Evolutionary conservation across 2,329 filamentous ascomycete genomes (phyloP).

Genomic region (Metarhizium album): DNA sequence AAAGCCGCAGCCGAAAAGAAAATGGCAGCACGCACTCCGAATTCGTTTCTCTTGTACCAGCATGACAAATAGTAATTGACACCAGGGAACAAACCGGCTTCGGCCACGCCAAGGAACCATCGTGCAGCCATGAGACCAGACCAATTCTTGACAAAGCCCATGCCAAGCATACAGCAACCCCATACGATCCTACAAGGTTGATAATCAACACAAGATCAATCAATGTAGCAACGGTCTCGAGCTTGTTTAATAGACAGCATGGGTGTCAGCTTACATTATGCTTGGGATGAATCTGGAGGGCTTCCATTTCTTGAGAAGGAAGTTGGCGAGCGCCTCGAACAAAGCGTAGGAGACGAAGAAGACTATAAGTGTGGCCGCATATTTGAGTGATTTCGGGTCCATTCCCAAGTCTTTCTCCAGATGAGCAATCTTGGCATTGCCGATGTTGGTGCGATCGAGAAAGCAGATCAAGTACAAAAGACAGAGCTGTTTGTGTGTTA

Average conservation of each 20-base stretch:
- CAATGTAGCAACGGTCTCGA: not conserved
- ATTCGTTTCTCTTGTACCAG: conserved; percentile 73
- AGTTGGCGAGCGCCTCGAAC: conserved; percentile 69
- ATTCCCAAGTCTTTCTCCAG: conserved; percentile 32
- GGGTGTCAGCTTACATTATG: conserved; percentile 52
- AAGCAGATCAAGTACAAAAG: conserved; percentile 67
- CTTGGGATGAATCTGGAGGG: conserved; percentile 71
- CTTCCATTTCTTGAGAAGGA: conserved; percentile 64
- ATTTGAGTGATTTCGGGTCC: conserved; percentile 50
- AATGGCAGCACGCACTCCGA: conserved; percentile 68
- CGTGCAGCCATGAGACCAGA: conserved; percentile 54
- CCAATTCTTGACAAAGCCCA: conserved; percentile 56
- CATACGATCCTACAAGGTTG: conserved; percentile 38
- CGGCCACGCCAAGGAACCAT: conserved; percentile 62
- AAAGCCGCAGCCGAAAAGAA: conserved; percentile 79
- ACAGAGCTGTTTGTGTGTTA: conserved; percentile 36
- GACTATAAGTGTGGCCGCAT: conserved; percentile 66
- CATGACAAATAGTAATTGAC: conserved; percentile 74
- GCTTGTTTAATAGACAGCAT: not conserved
- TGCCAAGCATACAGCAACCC: conserved; percentile 59
- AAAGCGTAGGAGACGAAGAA: conserved; percentile 81
- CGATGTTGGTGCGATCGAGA: conserved; percentile 68
- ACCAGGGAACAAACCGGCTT: conserved; percentile 67
- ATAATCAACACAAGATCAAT: not conserved
- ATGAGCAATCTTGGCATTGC: conserved; percentile 52